Evolutionary conservation across 2,329 filamentous ascomycete species (phyloP).

Genomic region (Pseudogymnoascus sp.): DNA sequence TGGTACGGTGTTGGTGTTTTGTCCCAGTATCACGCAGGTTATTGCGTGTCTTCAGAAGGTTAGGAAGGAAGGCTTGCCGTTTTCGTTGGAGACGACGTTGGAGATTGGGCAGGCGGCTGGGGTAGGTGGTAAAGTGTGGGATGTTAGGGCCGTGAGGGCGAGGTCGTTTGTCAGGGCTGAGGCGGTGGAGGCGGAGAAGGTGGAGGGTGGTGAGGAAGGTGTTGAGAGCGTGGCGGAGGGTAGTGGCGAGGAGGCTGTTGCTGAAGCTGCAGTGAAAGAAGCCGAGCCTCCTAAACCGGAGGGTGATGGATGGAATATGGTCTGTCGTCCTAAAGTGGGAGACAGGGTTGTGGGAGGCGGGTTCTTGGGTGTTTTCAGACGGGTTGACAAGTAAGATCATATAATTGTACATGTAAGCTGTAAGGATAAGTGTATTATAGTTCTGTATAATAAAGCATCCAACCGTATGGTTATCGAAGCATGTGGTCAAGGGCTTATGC

Average conservation of each 20-base stretch:
- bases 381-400: not conserved
- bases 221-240: not conserved
- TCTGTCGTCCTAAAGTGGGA: constrained; percentile 46
- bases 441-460: not conserved
- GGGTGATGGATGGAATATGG: constrained; percentile 32
- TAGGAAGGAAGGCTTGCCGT: constrained; percentile 43
- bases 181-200: not conserved
- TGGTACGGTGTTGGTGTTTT: constrained; percentile 61
- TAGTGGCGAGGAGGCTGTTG: not conserved
- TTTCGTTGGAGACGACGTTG: constrained; percentile 48
- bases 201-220: not conserved
- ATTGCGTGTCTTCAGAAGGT: constrained; percentile 51
- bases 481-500: not conserved
- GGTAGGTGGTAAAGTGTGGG: constrained; percentile 52
- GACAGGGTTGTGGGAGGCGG: constrained; percentile 39
- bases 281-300: not conserved
- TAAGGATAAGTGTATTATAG: not conserved
- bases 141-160: constrained; percentile 43
- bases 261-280: not conserved
- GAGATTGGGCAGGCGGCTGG: constrained; percentile 46
- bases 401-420: not conserved
- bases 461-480: not conserved
- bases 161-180: constrained; percentile 21
- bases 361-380: constrained; percentile 38
- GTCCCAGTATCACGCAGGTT: constrained; percentile 72